Conservation (phyloP, 441 rosid genomes). For the Populus hybrid region DNA sequence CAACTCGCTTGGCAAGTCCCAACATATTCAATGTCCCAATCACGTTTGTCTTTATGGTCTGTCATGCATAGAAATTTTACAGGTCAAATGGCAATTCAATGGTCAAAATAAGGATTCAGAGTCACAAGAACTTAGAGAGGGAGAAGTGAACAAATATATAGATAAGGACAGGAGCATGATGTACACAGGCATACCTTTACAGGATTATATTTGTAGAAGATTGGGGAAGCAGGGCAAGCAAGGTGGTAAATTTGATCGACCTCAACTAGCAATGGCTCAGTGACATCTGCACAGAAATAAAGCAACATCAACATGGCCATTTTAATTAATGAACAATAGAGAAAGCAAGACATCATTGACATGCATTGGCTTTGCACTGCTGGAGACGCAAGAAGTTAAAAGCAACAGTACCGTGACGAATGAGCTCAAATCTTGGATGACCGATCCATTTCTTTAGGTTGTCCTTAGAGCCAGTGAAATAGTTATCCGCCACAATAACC, state of each 20-base stretch:
- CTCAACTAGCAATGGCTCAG: slow-evolving; percentile 78
- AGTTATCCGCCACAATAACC: slow-evolving; percentile 75
- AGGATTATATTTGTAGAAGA: slow-evolving; percentile 66
- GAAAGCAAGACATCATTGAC: neutral
- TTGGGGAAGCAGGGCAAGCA: slow-evolving; percentile 63
- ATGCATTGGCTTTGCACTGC: neutral
- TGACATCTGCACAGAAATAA: slow-evolving; percentile 55
- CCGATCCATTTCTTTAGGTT: too few species aligned
- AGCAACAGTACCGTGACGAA: slow-evolving; percentile 81
- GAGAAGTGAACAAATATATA: neutral
- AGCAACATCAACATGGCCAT: neutral
- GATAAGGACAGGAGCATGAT: neutral
- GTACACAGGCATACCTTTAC: slow-evolving; percentile 61
- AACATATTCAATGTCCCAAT: slow-evolving; percentile 96
- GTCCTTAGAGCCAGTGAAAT: too few species aligned
- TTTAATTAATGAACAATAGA: neutral
- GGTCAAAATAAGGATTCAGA: neutral
- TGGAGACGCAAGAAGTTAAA: neutral
- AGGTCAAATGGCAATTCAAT: neutral
- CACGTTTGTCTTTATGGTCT: slow-evolving; percentile 96
- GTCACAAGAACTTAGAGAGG: neutral
- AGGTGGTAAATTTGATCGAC: slow-evolving; percentile 96
- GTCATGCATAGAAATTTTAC: slow-evolving; percentile 3
- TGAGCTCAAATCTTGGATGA: slow-evolving; percentile 86
- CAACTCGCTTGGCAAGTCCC: slow-evolving; percentile 95